Evolutionary conservation across 306 rosid genomes (phyloP).

Genomic region (Calophaca sinica): DNA sequence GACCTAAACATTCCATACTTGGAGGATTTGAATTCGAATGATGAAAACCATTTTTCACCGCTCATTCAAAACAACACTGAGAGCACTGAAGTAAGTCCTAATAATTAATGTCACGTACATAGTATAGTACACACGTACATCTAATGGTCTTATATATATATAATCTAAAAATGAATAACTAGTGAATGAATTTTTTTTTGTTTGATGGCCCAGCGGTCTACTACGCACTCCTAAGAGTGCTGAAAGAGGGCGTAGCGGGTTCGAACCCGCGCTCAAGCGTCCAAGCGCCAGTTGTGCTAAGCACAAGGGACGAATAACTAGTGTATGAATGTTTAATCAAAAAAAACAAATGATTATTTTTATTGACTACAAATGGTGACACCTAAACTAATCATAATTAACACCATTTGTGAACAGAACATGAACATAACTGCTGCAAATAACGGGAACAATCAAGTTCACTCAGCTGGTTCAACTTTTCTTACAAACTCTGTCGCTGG

Average conservation of each 20-base stretch:
- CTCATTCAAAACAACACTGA: not conserved
- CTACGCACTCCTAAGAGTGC: no score
- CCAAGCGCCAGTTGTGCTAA: no score
- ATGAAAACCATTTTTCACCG: not conserved
- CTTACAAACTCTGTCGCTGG: not conserved
- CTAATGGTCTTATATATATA: not conserved
- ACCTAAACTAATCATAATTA: not conserved
- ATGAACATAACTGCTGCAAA: not conserved
- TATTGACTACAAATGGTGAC: not conserved
- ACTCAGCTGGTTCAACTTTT: not conserved
- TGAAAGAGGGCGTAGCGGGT: no score
- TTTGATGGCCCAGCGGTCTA: no score
- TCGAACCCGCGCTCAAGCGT: no score
- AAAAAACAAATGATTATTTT: no score
- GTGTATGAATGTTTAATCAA: no score
- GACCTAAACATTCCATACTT: slow-evolving; percentile 38
- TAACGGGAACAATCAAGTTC: slow-evolving; percentile 15
- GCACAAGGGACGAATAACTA: no score
- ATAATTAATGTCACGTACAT: not conserved
- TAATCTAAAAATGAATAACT: not conserved
- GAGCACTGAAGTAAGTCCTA: slow-evolving; percentile 27
- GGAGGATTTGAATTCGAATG: not conserved
- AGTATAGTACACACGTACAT: no score
- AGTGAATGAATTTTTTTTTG: no score
- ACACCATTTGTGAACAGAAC: slow-evolving; percentile 7